Base-by-base conservation (phyloP, 345 rosid genomes). In the Sisymbrium altissimum region DNA sequence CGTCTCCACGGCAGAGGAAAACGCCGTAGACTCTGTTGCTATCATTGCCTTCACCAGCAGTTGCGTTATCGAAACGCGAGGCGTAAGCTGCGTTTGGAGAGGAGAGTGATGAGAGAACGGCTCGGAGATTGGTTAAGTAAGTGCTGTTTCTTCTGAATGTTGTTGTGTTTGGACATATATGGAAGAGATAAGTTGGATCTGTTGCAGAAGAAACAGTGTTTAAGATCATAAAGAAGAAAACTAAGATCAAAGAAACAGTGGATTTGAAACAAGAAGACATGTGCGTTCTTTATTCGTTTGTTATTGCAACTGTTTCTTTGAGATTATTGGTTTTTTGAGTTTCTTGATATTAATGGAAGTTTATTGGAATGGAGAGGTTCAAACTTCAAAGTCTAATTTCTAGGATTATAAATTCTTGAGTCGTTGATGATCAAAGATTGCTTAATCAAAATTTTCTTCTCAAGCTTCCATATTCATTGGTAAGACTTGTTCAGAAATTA, bases 1-100 rank as follows among this genome's bases (percentile, higher is more conserved):
- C 29, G 40, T 83, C 81, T 0, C 84, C 85, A 0, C 80, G 80
- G 84, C 88, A 83, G 53, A 81, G 83, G 59, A 81, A 84, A 54
- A 81, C 40, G 10, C 85, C 85, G 12, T 76, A 74, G 66, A 72
- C 75, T 50, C 15, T 52, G 57, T 52, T 73, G 45, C 10, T 23
- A 35, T 67, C 53, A 2, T 72, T 53, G 6, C 29, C 69, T 12
- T 61, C 50, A 19, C 87, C 87, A 4, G 50, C 60, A 25, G 84
- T 71, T 78, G 40, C 60, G 78, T 86, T 86, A 65, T 68, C 80
- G 33, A 86, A 88, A 32, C 77, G 83, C 0, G 62, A 63, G 1
- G 61, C 32, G 40, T 70, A 65, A 10, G 62, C 27, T 61, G 76
- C 73, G 71, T 78, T 71, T 36, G 84, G 63, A 55, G 66, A 25